phyloP scores from a whole-genome alignment of 805 yeast genomes.

The Myxozyma sirexii region DNA sequence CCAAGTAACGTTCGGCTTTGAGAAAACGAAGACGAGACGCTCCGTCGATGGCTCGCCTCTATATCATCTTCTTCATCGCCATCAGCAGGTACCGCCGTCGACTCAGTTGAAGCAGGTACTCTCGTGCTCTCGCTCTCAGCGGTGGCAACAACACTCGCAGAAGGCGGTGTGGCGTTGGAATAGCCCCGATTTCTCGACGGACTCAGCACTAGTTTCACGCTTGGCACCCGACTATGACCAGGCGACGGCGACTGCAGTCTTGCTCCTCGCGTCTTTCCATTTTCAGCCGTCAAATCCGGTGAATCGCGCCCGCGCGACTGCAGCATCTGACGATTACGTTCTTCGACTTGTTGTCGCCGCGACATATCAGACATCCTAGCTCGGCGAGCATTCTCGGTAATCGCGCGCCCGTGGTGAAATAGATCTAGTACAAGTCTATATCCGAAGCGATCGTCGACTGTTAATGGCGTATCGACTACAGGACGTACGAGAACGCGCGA shows the following conservation, averaged over 20 bases:
- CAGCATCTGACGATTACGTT: constrained; percentile 14
- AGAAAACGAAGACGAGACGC: constrained; percentile 3
- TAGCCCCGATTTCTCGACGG: constrained; percentile 8
- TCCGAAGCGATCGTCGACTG: constrained; percentile 62
- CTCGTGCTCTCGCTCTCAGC: not conserved
- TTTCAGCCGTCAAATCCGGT: not conserved
- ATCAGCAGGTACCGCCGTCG: not conserved
- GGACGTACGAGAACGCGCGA: constrained; percentile 63
- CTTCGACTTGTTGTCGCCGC: constrained; percentile 16
- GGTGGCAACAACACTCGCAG: not conserved
- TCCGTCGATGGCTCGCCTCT: not conserved
- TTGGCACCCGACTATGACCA: not conserved
- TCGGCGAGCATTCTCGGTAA: not conserved
- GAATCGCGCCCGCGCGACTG: constrained; percentile 11
- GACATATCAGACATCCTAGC: constrained; percentile 12
- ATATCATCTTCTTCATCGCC: not conserved
- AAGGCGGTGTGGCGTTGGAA: not conserved
- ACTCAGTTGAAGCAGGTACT: not conserved
- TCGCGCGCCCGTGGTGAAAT: constrained; percentile 54
- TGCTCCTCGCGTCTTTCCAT: not conserved
- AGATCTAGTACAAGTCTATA: constrained; percentile 63
- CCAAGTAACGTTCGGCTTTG: constrained; percentile 21
- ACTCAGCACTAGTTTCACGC: constrained; percentile 11
- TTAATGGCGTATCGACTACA: constrained; percentile 48
- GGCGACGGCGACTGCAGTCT: constrained; percentile 1